Evolutionary conservation across 805 yeast species (phyloP).

Genomic region (Yarrowia sp.): DNA sequence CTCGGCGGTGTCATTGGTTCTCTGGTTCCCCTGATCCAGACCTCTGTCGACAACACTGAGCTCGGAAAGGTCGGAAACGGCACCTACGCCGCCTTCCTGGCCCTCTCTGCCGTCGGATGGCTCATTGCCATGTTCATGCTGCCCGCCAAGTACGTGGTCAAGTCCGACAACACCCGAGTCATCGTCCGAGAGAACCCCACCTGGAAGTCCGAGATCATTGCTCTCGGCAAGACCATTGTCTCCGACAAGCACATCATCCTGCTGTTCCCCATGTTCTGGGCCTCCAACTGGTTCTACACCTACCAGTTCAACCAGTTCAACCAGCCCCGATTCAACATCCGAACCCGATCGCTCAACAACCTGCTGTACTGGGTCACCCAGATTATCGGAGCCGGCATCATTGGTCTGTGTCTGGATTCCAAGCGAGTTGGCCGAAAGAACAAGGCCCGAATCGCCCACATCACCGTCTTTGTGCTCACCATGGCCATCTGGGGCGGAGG

Average conservation of each 20-base stretch:
- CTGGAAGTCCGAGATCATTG: conserved; percentile 56
- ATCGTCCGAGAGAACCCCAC: conserved; percentile 56
- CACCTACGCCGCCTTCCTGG: conserved; percentile 62
- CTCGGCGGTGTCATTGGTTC: conserved; percentile 68
- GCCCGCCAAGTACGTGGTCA: conserved; percentile 59
- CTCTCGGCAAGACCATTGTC: conserved; percentile 52
- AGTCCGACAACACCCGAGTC: conserved; percentile 59
- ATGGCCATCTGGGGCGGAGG: conserved; percentile 55
- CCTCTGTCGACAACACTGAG: conserved; percentile 50
- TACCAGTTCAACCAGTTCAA: conserved; percentile 68
- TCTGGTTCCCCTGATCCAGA: conserved; percentile 63
- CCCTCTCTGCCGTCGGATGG: conserved; percentile 58
- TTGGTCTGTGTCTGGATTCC: conserved; percentile 58
- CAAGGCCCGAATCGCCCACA: conserved; percentile 58
- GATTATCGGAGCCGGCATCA: conserved; percentile 61
- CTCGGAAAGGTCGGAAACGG: conserved; percentile 54
- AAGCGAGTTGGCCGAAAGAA: conserved; percentile 53
- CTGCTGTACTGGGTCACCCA: conserved; percentile 67
- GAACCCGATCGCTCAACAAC: conserved; percentile 68
- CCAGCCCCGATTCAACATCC: conserved; percentile 61
- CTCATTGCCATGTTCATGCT: conserved; percentile 56
- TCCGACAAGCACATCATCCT: conserved; percentile 56
- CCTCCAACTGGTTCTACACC: conserved; percentile 72
- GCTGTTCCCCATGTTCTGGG: conserved; percentile 66
- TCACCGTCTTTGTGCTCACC: conserved; percentile 51